Evolutionary conservation across 495 filamentous ascomycete genomes (phyloP).

Genomic region (Acidiella bohemica): DNA sequence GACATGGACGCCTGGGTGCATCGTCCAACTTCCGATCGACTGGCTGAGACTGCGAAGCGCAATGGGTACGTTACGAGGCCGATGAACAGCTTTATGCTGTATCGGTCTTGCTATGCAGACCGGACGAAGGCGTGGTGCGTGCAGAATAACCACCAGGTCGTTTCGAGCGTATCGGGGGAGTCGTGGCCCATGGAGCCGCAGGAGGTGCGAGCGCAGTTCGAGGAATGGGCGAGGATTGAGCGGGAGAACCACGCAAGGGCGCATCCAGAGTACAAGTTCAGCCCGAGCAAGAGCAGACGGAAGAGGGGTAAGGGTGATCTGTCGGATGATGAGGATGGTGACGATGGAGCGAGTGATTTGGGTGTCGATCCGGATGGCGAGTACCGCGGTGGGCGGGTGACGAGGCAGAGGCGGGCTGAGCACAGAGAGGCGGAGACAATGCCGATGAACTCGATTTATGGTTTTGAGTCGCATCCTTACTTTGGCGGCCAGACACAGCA

Average conservation of each 20-base stretch:
- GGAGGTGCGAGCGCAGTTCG: conserved; percentile 63
- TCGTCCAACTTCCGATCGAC: conserved; percentile 50
- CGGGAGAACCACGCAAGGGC: conserved; percentile 72
- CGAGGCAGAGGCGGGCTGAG: conserved; percentile 5
- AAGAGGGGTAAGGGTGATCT: conserved; percentile 33
- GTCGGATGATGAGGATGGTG: conserved; percentile 21
- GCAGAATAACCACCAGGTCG: conserved; percentile 88
- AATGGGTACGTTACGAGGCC: conserved; percentile 77
- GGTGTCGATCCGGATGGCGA: conserved; percentile 17
- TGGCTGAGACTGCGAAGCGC: conserved; percentile 49
- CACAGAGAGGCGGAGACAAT: conserved; percentile 1
- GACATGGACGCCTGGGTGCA: conserved; percentile 79
- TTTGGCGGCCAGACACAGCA: conserved; percentile 9
- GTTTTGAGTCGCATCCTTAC: conserved; percentile 18
- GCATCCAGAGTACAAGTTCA: conserved; percentile 91
- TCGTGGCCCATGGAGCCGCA: conserved; percentile 76
- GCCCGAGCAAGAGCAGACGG: conserved; percentile 64
- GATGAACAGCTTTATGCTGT: conserved; percentile 99
- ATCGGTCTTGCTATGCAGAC: conserved; percentile 83
- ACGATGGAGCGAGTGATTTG: conserved; percentile 7
- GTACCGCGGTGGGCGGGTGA: conserved; percentile 8
- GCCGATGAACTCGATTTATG: conserved; percentile 7
- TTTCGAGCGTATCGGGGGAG: conserved; percentile 68
- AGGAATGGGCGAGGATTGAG: conserved; percentile 66
- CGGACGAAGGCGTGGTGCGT: conserved; percentile 68